Conservation (phyloP, 2,329 filamentous ascomycete species). For the Monosporascus sp. region DNA sequence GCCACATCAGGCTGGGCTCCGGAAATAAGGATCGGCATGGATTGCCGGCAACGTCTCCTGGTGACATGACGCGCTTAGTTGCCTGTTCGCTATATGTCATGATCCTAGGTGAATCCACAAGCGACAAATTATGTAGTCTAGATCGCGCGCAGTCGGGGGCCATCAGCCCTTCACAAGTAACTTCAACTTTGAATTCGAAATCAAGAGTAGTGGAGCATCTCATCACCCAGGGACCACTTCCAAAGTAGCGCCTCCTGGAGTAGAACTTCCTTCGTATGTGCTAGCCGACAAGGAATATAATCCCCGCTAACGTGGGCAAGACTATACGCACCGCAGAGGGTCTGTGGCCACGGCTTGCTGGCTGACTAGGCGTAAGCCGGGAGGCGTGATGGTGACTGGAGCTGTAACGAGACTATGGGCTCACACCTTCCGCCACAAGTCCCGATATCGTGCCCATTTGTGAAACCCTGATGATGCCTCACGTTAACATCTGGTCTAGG, state of each 20-base stretch:
- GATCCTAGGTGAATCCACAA: too few species aligned
- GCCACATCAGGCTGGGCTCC: too few species aligned
- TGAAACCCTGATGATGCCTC: slow-evolving; percentile 40
- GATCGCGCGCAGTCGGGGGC: too few species aligned
- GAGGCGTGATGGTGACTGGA: not conserved
- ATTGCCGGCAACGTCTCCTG: too few species aligned
- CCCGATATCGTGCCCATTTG: slow-evolving; percentile 53
- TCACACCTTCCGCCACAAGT: slow-evolving; percentile 44
- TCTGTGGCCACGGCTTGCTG: not conserved
- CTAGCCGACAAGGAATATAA: not conserved
- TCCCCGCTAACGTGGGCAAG: not conserved
- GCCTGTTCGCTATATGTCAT: too few species aligned
- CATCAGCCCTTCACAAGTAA: too few species aligned
- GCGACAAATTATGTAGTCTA: too few species aligned
- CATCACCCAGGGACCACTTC: not conserved
- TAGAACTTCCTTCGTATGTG: not conserved
- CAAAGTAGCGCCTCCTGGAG: not conserved
- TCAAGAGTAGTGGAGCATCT: too few species aligned
- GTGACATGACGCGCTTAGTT: too few species aligned
- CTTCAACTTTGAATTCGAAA: too few species aligned
- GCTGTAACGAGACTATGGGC: not conserved
- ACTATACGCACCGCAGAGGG: not conserved
- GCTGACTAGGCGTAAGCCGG: not conserved
- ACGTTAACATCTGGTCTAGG: slow-evolving; percentile 10
- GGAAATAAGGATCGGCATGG: too few species aligned